Evolutionary conservation across 768 basidiomycete genomes (phyloP), one percentile per base, ranked within the genome.

Genomic region (Mycena sanguinolenta): DNA sequence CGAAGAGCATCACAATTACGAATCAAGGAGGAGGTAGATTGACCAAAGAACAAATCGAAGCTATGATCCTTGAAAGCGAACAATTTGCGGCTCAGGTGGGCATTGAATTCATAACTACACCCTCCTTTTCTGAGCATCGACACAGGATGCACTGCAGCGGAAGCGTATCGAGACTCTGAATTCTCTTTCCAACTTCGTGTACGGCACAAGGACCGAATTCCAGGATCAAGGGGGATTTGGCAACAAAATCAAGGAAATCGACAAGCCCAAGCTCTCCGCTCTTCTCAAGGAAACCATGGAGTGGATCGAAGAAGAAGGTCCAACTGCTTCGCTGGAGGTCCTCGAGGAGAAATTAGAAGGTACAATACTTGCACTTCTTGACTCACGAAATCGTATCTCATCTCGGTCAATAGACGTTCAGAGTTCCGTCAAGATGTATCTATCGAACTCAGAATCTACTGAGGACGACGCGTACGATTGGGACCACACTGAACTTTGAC

Each of bases 261-360:
- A 92, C 79, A 90, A 88, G 82, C 84, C 84, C 78, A 84, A 83
- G n/a, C 81, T 96, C 58, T 80, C 88, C 57, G 87, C 85, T 4
- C 82, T 86, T 49, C 79, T 95, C 78, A 90, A 91, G 82, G 93
- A 94, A 72, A 88, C 86, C 58, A 84, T 84, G 34, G 89, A 91
- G 58, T 96, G 95, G 94, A 83, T 95, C 64, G 95, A 96, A 21
- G 86, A 90, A 70, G 83, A 91, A 75, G 87, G 89, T 14, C 80
- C 85, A 54, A 80, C 80, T 17, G 95, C 95, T 4, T 83, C 84
- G 30, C 86, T 90, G 42, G 93, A 93, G 69, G 93, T 94, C 60
- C 81, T 94, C 54, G 94, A 95, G 79, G 94, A 95, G 82, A 92
- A 93, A 82, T 80, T 93, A 71, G 79, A 82, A 32, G 85, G 82